Evolutionary conservation across 768 basidiomycete genomes (phyloP), one percentile per base, ranked within the genome.

Genomic region (Pleurotus salmoneostramineus): DNA sequence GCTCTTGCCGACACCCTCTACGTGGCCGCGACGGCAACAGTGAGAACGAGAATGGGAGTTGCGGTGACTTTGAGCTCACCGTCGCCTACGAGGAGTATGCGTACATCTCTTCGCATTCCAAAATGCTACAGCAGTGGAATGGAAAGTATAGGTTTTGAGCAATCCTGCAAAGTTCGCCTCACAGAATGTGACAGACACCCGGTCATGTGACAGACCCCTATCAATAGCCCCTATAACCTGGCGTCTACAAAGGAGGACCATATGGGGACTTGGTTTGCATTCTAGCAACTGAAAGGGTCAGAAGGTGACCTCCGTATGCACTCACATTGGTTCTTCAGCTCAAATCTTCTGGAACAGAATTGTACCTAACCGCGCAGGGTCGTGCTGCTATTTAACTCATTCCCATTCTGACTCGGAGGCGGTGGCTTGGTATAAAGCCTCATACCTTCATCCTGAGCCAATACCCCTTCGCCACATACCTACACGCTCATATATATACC

Each of bases 1-100:
- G 71, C 93, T 95, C 79, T 99, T 99, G 62, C 96, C 96, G 65
- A 98, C 96, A 63, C 92, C 93, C 79, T 96, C 95, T 98, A 70
- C 40, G 59, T 54, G 55, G 46, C 42, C 52, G 56, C 47, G 57
- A 52, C 21, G 58, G 47, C 58, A 64, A 59, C 61, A 51, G 58
- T 52, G n/a, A 57, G 42, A 47, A 27, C 15, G 11, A 42, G 33
- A 32, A 42, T 40, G 44, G 57, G 40, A 36, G 2, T n/a, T n/a
- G n/a, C n/a, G n/a, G 3, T 2, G 37, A 40, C 2, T n/a, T n/a
- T 10, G 37, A 40, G 69, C 87, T 64, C 63, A 94, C 93, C 94
- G 74, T 97, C 95, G 62, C 95, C 95, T 62, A 95, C 93, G 67
- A 97, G 84, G 59, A 95, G 82, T 67, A 96, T 95, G 63, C 94